phyloP scores from a whole-genome alignment of 345 rosid genomes.

The Arabidopsis arenosa region DNA sequence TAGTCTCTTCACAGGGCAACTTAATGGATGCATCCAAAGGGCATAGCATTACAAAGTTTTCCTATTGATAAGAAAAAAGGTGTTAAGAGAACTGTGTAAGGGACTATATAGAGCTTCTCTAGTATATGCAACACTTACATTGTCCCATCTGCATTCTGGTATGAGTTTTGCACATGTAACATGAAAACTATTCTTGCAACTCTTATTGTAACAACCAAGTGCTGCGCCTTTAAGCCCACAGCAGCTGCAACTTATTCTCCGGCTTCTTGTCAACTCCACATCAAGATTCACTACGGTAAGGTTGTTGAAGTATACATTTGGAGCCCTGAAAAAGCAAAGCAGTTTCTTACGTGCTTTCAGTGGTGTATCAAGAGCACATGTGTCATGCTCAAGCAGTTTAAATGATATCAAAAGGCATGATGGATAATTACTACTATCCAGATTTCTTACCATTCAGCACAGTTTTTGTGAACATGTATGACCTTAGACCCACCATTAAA shows the following conservation, averaged over 20 bases:
- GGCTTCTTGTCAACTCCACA: constrained; percentile 83
- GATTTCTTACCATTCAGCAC: constrained; percentile 82
- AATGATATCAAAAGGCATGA: background rate
- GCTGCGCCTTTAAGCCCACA: constrained; percentile 96
- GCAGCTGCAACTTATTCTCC: constrained; percentile 71
- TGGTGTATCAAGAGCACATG: background rate
- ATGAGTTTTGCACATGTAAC: constrained; percentile 71
- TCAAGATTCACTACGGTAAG: constrained; percentile 77
- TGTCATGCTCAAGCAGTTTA: background rate
- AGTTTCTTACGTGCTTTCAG: background rate
- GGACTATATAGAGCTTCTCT: background rate
- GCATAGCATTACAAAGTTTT: constrained; percentile 85
- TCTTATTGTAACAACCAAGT: constrained; percentile 85
- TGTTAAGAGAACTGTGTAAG: constrained; percentile 10
- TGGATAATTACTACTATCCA: background rate
- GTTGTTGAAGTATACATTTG: constrained; percentile 80
- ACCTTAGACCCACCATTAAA: constrained; percentile 58
- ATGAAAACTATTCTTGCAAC: constrained; percentile 78
- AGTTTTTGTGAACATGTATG: constrained; percentile 78
- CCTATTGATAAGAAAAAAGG: constrained; percentile 51
- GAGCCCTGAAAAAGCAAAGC: constrained; percentile 65
- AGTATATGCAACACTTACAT: constrained; percentile 54
- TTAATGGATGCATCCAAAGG: constrained; percentile 73
- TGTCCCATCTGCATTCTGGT: constrained; percentile 87
- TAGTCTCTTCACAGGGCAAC: constrained; percentile 64